Evolutionary conservation across 225 moss, liverwort and hornwort genomes (phyloP), one percentile per base, ranked within the genome.

Genomic region (Straminergon stramineum): DNA sequence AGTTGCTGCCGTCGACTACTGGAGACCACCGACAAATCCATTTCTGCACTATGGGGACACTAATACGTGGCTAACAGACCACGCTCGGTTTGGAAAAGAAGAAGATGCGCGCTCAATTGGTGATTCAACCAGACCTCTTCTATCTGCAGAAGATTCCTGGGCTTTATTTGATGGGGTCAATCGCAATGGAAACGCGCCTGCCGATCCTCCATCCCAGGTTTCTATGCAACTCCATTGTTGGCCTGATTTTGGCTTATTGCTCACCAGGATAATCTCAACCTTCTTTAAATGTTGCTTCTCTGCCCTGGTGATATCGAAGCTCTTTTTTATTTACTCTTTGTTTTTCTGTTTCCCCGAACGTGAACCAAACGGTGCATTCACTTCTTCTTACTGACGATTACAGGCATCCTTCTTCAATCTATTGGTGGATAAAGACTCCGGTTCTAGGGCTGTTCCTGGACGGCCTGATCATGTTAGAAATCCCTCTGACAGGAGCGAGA

Each of bases 401-500:
- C 94, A 94, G 94, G 91, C 91, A 80, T 85, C 88, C 62, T 91
- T 92, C 81, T 82, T 91, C 74, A 94, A 90, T 87, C 73, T 90
- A 63, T 79, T 90, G 88, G 87, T 55, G 79, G 94, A 94, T 85
- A 94, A 87, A 89, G 92, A 92, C 32, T 84, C 77, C n/a, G 86
- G 89, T 58, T 55, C 87, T 73, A 88, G 73, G 88, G 71, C 66
- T 87, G 75, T 83, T 87, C 82, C 89, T 85, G 92, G 89, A 88
- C 92, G 90, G 66, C 87, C 90, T 69, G 94, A 92, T 90, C 91
- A 94, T 90, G 90, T 91, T 32, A 90, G 91, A 80, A 90, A 91
- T 75, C 85, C 89, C 41, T 94, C 94, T 31, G 92, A 94, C 89
- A 92, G 90, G 89, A 94, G 94, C 80, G 94, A 94, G 34, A 94